These are phyloP conservation scores for Hygrophorus russula DNA, from an alignment of 768 basidiomycete genomes.

Conservation along the genomic window DNA sequence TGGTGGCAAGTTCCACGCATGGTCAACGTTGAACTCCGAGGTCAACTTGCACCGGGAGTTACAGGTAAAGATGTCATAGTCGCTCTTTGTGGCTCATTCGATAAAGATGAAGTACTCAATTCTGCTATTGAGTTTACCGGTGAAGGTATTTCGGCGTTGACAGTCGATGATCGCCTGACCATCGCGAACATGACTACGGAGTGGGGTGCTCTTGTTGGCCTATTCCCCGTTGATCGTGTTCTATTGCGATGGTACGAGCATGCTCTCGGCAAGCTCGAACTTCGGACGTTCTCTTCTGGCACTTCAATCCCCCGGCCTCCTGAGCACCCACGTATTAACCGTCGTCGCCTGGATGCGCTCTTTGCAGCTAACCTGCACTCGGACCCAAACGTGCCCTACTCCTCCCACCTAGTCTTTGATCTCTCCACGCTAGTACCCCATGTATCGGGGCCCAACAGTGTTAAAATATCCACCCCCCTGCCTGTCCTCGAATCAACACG, in stretches of 20 bases:
- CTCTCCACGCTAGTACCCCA: slow-evolving; percentile 91
- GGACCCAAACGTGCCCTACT: slow-evolving; percentile 70
- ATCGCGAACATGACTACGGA: slow-evolving; percentile 99
- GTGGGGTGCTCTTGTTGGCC: slow-evolving; percentile 95
- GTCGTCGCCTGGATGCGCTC: slow-evolving; percentile 54
- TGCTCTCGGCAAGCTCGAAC: slow-evolving; percentile 59
- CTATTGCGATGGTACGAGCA: slow-evolving; percentile 81
- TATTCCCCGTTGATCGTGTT: slow-evolving; percentile 85
- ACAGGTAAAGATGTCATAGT: slow-evolving; percentile 98
- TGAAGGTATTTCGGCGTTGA: slow-evolving; percentile 65
- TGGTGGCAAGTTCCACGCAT: slow-evolving; percentile 99
- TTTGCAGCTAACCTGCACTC: slow-evolving; percentile 41
- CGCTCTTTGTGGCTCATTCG: slow-evolving; percentile 91
- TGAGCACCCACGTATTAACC: slow-evolving; percentile 81
- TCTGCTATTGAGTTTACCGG: slow-evolving; percentile 95
- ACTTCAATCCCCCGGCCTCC: slow-evolving; percentile 55
- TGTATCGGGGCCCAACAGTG: slow-evolving; percentile 95
- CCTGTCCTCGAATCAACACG: slow-evolving; percentile 64
- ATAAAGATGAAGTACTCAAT: slow-evolving; percentile 93
- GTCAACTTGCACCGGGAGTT: slow-evolving; percentile 75
- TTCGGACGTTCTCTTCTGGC: slow-evolving; percentile 58
- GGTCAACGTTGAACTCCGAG: slow-evolving; percentile 87
- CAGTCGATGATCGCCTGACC: slow-evolving; percentile 87
- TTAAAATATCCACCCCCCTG: slow-evolving; percentile 91
- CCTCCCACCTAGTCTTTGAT: slow-evolving; percentile 83